Evolutionary conservation across 2,329 filamentous ascomycete species (phyloP).

Genomic region (Sclerotiophoma versabilis): DNA sequence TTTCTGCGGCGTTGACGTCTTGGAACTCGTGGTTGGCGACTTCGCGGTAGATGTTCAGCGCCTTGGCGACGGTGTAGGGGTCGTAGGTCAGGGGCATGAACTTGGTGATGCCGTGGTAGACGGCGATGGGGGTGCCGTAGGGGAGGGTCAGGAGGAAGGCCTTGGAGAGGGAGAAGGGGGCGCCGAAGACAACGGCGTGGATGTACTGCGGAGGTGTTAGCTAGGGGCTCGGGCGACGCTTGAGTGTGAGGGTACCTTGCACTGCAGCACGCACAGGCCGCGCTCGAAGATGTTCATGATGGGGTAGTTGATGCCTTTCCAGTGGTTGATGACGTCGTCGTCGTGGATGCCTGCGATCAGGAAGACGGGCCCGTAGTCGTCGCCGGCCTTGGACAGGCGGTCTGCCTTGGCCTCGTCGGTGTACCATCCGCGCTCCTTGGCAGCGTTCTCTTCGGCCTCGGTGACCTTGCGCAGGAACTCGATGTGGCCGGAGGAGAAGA

Average conservation of each 20-base stretch:
- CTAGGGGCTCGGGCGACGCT: too few species aligned
- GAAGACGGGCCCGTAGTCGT: slow-evolving; percentile 82
- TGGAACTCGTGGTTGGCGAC: slow-evolving; percentile 80
- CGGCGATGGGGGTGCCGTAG: slow-evolving; percentile 71
- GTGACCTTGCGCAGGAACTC: slow-evolving; percentile 86
- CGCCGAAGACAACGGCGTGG: slow-evolving; percentile 85
- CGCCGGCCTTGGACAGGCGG: slow-evolving; percentile 67
- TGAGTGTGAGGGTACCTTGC: slow-evolving; percentile 68
- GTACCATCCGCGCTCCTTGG: slow-evolving; percentile 76
- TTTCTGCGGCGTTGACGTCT: slow-evolving; percentile 89
- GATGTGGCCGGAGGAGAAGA: slow-evolving; percentile 97
- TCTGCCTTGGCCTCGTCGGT: slow-evolving; percentile 67
- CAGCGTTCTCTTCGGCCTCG: slow-evolving; percentile 74
- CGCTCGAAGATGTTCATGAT: slow-evolving; percentile 99
- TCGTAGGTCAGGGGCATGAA: slow-evolving; percentile 74
- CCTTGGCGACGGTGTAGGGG: slow-evolving; percentile 77
- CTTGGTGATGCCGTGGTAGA: slow-evolving; percentile 95
- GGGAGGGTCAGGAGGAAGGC: slow-evolving; percentile 78
- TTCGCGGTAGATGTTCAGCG: slow-evolving; percentile 83
- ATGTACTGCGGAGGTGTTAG: slow-evolving; percentile 69
- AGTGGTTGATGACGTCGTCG: slow-evolving; percentile 91
- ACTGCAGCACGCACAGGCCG: slow-evolving; percentile 93
- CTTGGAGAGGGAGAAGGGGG: slow-evolving; percentile 84
- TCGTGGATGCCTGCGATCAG: slow-evolving; percentile 95
- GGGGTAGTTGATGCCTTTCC: slow-evolving; percentile 97